Conservation (phyloP, 2,329 filamentous ascomycete species). For the Colletotrichum cordylinicola region DNA sequence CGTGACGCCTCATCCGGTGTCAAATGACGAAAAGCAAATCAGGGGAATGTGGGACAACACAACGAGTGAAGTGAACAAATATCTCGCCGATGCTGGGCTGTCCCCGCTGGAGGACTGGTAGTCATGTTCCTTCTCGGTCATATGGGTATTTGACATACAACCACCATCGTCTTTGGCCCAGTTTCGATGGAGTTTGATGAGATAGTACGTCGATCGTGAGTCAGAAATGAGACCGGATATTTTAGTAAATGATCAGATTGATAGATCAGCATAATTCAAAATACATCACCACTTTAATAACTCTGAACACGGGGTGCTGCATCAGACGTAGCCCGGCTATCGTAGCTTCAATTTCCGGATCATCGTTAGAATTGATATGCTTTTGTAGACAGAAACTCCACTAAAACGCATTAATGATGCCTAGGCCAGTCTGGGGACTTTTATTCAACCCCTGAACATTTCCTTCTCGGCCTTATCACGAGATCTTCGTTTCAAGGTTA, state of each 20-base stretch:
- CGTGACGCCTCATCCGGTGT: constrained; percentile 8
- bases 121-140: fast-evolving
- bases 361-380: not conserved
- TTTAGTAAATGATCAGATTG: fast-evolving
- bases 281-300: not conserved
- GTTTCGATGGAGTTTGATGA: not conserved
- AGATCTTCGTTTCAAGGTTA: not conserved
- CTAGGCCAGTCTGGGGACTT: not conserved
- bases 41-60: constrained; percentile 25
- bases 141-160: not conserved
- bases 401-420: not conserved
- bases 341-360: not conserved
- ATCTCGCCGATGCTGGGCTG: constrained; percentile 1
- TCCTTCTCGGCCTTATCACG: not conserved
- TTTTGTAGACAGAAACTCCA: not conserved
- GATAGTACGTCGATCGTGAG: fast-evolving
- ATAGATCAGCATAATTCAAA: not conserved
- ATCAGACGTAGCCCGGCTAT: not conserved
- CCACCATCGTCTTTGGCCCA: not conserved
- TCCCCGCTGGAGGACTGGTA: not conserved
- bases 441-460: not conserved
- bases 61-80: constrained; percentile 14
- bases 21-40: constrained; percentile 13
- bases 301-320: not conserved
- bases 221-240: not conserved